These are phyloP conservation scores for Puccinellia tenuiflora DNA, from an alignment of 176 grass and related monocot genomes.

Conservation along the genomic window DNA sequence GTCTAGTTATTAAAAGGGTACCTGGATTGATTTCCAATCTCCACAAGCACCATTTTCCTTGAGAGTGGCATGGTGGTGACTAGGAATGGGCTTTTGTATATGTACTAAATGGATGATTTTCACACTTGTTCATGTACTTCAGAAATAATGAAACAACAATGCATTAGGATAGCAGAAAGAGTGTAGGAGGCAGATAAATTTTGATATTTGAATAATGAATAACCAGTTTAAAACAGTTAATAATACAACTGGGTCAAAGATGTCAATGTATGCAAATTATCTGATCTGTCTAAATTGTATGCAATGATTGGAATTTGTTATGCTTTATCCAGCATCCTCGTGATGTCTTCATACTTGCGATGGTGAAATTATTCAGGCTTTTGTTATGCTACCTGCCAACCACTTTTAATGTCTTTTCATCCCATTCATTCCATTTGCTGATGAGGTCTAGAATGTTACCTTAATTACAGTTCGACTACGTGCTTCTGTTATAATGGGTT, in stretches of 20 bases:
- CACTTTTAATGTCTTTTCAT: background rate
- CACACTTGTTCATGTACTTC: background rate
- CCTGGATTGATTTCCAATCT: background rate
- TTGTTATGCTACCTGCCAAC: background rate
- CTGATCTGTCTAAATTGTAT: background rate
- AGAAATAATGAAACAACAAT: background rate
- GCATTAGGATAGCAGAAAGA: background rate
- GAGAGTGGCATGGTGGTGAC: background rate
- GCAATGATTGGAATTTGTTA: background rate
- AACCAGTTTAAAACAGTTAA: background rate
- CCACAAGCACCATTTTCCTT: background rate
- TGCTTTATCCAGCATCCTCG: background rate
- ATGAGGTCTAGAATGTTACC: background rate
- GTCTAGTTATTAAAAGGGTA: background rate
- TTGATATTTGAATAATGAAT: background rate
- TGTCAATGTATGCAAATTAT: background rate
- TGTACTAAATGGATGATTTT: background rate
- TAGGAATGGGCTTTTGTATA: background rate
- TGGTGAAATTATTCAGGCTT: background rate
- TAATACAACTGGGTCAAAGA: background rate
- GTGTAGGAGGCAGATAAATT: background rate
- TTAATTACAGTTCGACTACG: slow-evolving; percentile 52
- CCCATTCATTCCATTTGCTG: slow-evolving; percentile 1
- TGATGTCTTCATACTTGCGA: background rate
- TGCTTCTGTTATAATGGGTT: slow-evolving; percentile 86